Percentiles rank a stretch among this genome's conserved stretches.
Evolutionary conservation across 2,329 filamentous ascomycete species (phyloP).

Genomic region (Alternaria arbusti): DNA sequence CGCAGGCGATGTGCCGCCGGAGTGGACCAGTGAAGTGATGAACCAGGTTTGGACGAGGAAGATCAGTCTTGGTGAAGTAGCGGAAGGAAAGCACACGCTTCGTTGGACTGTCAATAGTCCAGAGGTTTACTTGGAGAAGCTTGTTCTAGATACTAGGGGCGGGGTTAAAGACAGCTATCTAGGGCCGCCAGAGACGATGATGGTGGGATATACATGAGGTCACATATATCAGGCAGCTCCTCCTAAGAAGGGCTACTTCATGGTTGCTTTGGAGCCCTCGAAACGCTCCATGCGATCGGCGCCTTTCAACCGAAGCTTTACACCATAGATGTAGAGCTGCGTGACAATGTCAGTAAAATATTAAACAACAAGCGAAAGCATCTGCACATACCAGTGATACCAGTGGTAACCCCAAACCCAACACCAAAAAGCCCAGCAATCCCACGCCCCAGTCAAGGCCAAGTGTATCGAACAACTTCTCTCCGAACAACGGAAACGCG

Average conservation of each 20-base stretch:
- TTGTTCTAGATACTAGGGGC: constrained; percentile 27
- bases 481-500: constrained; percentile 18
- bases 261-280: constrained; percentile 4
- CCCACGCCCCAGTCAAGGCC: constrained; percentile 22
- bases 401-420: constrained; percentile 17
- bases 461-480: constrained; percentile 11
- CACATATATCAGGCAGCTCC: neutral
- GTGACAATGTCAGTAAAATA: neutral
- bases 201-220: neutral
- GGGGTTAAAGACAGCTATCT: constrained; percentile 31
- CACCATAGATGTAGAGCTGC: neutral
- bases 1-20: constrained; percentile 48
- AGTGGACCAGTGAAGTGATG: constrained; percentile 47
- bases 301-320: neutral
- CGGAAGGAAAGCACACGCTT: constrained; percentile 43
- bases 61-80: constrained; percentile 27
- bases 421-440: constrained; percentile 16
- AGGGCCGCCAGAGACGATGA: constrained; percentile 23
- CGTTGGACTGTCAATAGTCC: constrained; percentile 19
- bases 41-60: constrained; percentile 20
- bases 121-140: constrained; percentile 34
- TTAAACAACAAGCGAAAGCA: neutral
- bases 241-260: neutral
- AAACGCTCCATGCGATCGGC: constrained; percentile 10
- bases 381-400: constrained; percentile 10